Conservation (phyloP, 257 asterid species). For the Solanum sitiens region DNA sequence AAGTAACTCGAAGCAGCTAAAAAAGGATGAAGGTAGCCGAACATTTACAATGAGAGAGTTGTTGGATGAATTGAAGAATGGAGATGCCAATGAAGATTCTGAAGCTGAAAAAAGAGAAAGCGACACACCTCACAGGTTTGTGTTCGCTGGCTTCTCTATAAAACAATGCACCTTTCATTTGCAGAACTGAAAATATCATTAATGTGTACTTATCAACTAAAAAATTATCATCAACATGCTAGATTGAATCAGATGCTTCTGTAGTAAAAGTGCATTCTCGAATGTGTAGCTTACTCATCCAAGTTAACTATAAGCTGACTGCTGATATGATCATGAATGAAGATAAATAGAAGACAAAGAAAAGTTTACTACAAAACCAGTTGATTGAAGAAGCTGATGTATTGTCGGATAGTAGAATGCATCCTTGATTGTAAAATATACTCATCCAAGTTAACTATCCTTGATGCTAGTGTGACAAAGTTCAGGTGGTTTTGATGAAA, state of each 20-base stretch:
- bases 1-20: conserved; percentile 28
- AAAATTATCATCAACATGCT: neutral
- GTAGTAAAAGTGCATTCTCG: neutral
- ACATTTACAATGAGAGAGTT: conserved; percentile 95
- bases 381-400: neutral
- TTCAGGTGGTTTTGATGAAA: neutral
- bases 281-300: neutral
- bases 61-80: conserved; percentile 78
- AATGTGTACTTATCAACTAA: neutral
- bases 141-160: neutral
- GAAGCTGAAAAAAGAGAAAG: conserved; percentile 30
- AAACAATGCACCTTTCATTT: neutral
- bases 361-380: neutral
- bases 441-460: neutral
- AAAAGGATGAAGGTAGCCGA: conserved; percentile 52
- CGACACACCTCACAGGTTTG: conserved; percentile 68
- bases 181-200: neutral
- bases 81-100: conserved; percentile 34
- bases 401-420: neutral
- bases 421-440: neutral
- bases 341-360: neutral
- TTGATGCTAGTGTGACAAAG: neutral
- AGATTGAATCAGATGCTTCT: neutral
- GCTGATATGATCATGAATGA: neutral
- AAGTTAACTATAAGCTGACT: neutral